Conservation (phyloP, 768 basidiomycete species). For the Amanita rimosa region DNA sequence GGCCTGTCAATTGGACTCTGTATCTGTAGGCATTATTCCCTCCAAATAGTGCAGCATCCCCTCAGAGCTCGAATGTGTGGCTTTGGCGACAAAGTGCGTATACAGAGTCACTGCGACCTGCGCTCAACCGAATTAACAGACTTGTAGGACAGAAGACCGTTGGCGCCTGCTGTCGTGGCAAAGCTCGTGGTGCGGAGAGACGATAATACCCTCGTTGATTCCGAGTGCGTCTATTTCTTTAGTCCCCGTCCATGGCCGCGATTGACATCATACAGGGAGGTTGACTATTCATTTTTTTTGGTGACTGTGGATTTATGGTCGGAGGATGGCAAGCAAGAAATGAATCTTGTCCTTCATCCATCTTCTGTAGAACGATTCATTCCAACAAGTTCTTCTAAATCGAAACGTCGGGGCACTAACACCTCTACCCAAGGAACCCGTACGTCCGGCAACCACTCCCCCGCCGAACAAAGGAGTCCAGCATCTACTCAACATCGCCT, state of each 20-base stretch:
- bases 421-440: constrained; percentile 22
- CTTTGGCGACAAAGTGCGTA: constrained; percentile 82
- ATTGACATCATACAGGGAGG: constrained; percentile 38
- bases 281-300: constrained; percentile 82
- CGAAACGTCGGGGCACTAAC: constrained; percentile 30
- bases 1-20: constrained; percentile 10
- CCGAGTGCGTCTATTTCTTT: constrained; percentile 46
- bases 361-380: constrained; percentile 68
- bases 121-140: constrained; percentile 8
- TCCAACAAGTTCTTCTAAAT: constrained; percentile 33
- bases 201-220: constrained; percentile 56
- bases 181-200: constrained; percentile 68
- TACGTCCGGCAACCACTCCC: constrained; percentile 33
- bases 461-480: constrained; percentile 34
- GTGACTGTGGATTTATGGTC: constrained; percentile 94
- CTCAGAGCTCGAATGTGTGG: constrained; percentile 91
- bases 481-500: constrained; percentile 32
- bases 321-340: constrained; percentile 67
- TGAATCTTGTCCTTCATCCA: constrained; percentile 85
- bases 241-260: neutral
- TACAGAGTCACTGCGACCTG: constrained; percentile 7
- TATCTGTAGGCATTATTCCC: constrained; percentile 56
- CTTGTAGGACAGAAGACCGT: constrained; percentile 76
- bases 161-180: constrained; percentile 84
- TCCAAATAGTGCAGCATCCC: constrained; percentile 83